Conservation (phyloP, 371 early-diverging fungal genomes). For the Aphelidium insulamus region DNA sequence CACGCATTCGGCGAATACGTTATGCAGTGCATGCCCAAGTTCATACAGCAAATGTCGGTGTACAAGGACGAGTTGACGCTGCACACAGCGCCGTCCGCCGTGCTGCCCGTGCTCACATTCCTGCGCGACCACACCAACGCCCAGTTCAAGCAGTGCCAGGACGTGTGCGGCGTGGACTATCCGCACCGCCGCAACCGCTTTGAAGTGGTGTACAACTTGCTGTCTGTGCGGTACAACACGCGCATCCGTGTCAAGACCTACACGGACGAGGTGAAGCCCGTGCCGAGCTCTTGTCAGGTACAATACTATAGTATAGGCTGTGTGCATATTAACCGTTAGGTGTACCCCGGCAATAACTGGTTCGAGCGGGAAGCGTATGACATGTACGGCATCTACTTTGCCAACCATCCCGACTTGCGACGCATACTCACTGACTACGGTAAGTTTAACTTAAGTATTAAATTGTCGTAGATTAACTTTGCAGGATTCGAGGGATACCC, state of each 20-base stretch:
- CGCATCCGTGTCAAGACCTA: constrained; percentile 94
- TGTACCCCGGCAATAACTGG: constrained; percentile 84
- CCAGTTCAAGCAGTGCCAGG: constrained; percentile 76
- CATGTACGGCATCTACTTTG: constrained; percentile 93
- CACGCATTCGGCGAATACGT: constrained; percentile 81
- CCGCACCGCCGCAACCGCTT: constrained; percentile 79
- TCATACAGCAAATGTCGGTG: constrained; percentile 83
- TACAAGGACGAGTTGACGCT: constrained; percentile 95
- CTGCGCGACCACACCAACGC: constrained; percentile 79
- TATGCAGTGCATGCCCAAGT: constrained; percentile 69
- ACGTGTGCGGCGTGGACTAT: constrained; percentile 75
- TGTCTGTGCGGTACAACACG: constrained; percentile 68
- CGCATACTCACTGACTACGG: constrained; percentile 96
- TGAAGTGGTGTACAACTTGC: constrained; percentile 83
- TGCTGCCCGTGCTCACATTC: constrained; percentile 58
- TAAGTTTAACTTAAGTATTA: too few relatives aligned
- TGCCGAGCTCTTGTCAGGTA: constrained; percentile 54
- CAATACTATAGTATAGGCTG: neutral
- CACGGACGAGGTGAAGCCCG: constrained; percentile 67
- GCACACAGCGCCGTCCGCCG: constrained; percentile 57
- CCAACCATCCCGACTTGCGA: constrained; percentile 85
- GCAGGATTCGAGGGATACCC: constrained; percentile 97
- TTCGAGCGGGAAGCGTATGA: constrained; percentile 94
- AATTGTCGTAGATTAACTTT: too few relatives aligned
- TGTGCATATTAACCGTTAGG: constrained; percentile 6